A percentile compares a stretch with the other conserved stretches of the same genome.
Evolutionary conservation across 345 rosid species (phyloP).

Genomic region (Dovyalis caffra): DNA sequence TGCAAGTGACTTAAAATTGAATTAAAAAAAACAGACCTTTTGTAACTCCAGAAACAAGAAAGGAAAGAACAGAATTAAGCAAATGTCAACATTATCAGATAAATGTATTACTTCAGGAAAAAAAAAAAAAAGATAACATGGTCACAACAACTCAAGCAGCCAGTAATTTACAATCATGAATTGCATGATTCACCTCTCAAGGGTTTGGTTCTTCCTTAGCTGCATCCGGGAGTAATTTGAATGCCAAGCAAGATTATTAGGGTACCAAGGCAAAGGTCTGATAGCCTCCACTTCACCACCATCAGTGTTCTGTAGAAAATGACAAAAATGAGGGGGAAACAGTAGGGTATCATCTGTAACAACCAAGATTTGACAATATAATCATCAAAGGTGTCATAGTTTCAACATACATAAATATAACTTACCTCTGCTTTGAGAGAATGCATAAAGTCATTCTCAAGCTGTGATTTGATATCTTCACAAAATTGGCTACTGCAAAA

Average conservation of each 20-base stretch:
- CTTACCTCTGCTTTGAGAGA: conserved; percentile 74
- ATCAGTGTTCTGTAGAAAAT: conserved; percentile 49
- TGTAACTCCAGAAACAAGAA: neutral
- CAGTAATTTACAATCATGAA: neutral
- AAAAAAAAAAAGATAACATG: neutral
- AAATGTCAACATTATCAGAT: neutral
- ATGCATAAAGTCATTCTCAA: conserved; percentile 79
- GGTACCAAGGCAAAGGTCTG: conserved; percentile 90
- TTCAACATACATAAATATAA: neutral
- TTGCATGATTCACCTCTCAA: conserved; percentile 61
- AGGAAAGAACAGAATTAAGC: neutral
- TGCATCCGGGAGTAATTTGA: conserved; percentile 90
- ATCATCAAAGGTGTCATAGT: neutral
- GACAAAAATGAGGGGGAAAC: neutral
- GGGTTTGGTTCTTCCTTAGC: conserved; percentile 81
- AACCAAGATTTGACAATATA: conserved; percentile 3
- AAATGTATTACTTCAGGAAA: neutral
- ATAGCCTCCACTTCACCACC: conserved; percentile 72
- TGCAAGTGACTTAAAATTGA: no score
- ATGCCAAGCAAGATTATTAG: conserved; percentile 90
- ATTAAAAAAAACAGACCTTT: neutral
- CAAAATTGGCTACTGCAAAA: conserved; percentile 84
- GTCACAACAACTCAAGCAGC: neutral
- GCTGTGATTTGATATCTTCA: conserved; percentile 56
- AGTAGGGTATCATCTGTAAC: neutral